Percentiles rank a stretch among this genome's conserved stretches.
phyloP scores from a whole-genome alignment of 176 grass and related monocot species.

The Rhynchospora pubera region DNA sequence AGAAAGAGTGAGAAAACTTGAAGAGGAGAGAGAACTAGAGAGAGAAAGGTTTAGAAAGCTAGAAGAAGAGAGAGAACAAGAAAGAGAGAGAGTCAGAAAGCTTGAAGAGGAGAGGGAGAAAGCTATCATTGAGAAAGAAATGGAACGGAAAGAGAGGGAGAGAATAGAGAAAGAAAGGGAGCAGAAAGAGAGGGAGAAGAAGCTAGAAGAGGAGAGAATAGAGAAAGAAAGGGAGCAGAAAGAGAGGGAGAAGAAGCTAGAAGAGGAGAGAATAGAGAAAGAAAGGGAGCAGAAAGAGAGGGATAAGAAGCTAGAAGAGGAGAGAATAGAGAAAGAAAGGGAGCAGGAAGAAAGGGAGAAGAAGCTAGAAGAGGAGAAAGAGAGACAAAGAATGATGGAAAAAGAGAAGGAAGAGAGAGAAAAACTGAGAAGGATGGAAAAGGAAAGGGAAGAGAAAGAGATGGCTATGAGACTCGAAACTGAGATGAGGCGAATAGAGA shows the following conservation, averaged over 20 bases:
- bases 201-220: too few species aligned
- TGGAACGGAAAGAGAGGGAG: slow-evolving; percentile 9
- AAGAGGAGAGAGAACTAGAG: slow-evolving; percentile 48
- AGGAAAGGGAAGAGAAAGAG: slow-evolving; percentile 15
- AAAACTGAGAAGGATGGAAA: slow-evolving; percentile 9
- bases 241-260: background rate
- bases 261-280: too few species aligned
- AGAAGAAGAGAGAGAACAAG: slow-evolving; percentile 23
- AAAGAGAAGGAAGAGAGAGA: slow-evolving; percentile 18
- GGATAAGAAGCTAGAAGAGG: slow-evolving; percentile 1
- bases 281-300: too few species aligned
- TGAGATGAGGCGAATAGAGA: slow-evolving; percentile 3
- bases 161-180: background rate
- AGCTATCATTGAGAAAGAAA: slow-evolving; percentile 25
- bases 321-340: background rate
- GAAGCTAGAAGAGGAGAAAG: slow-evolving; percentile 10
- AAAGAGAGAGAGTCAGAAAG: slow-evolving; percentile 24
- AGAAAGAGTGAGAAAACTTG: slow-evolving; percentile 45
- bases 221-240: background rate
- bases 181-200: background rate
- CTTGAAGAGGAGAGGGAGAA: slow-evolving; percentile 47
- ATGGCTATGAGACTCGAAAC: slow-evolving; percentile 3
- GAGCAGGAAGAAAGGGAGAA: background rate
- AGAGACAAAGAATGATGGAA: slow-evolving; percentile 4
- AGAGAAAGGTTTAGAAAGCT: slow-evolving; percentile 17